Conservation (phyloP, 768 basidiomycete genomes). For the Calocera viscosa region DNA sequence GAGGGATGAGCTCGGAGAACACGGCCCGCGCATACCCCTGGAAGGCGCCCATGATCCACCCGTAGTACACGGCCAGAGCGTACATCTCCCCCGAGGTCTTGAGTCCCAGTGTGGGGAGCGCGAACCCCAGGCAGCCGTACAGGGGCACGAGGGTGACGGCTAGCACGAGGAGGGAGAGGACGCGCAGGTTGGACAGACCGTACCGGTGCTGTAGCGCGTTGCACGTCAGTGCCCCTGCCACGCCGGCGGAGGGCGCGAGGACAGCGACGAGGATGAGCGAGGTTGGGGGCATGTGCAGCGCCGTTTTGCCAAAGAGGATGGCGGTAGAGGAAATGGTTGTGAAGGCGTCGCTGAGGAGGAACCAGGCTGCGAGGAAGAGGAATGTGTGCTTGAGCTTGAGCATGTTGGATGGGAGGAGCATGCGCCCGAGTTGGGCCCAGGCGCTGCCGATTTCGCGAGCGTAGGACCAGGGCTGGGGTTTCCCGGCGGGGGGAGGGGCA, state of each 20-base stretch:
- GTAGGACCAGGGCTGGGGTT: conserved; percentile 10
- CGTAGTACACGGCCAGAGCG: conserved; percentile 66
- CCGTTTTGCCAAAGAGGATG: conserved; percentile 82
- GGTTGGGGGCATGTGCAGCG: conserved; percentile 64
- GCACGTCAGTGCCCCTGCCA: conserved; percentile 72
- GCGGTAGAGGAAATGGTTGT: conserved; percentile 88
- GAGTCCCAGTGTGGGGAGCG: conserved; percentile 45
- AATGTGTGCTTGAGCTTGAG: conserved; percentile 70
- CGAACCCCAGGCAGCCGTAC: conserved; percentile 75
- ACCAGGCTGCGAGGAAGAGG: conserved; percentile 85
- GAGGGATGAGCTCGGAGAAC: conserved; percentile 77
- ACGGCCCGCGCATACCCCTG: conserved; percentile 80
- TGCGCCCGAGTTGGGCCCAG: conserved; percentile 63
- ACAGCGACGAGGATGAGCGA: conserved; percentile 69
- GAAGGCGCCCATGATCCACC: conserved; percentile 71
- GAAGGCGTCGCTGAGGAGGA: conserved; percentile 84
- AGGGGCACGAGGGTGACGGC: conserved; percentile 55
- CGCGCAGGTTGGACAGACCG: conserved; percentile 51
- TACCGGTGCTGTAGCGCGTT: conserved; percentile 56
- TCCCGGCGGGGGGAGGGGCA: conserved; percentile 3
- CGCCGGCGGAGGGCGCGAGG: conserved; percentile 64
- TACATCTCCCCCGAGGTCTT: conserved; percentile 79
- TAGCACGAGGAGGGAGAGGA: conserved; percentile 55
- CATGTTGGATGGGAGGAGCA: conserved; percentile 64
- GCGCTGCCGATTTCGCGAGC: conserved; percentile 45